Conservation (phyloP, 1,139 yeast genomes). For the Geotrichum siamense region DNA sequence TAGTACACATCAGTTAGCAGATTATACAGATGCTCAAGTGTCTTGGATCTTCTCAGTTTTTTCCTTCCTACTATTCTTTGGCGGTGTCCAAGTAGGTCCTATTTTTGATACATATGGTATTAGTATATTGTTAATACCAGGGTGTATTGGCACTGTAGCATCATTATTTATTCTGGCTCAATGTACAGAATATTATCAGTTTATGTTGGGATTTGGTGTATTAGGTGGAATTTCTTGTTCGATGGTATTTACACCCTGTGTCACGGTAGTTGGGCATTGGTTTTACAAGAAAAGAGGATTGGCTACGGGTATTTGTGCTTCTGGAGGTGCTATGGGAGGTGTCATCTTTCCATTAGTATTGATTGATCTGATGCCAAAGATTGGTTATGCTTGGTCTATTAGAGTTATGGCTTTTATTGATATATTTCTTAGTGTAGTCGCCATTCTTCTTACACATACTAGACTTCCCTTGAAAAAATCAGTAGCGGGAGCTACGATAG, state of each 20-base stretch:
- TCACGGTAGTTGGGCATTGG: conserved; percentile 59
- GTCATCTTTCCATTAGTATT: conserved; percentile 51
- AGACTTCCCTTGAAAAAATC: conserved; percentile 30
- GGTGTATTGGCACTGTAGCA: conserved; percentile 41
- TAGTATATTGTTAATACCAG: conserved; percentile 34
- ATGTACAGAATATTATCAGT: conserved; percentile 48
- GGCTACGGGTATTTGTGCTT: conserved; percentile 51
- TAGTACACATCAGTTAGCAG: conserved; percentile 42
- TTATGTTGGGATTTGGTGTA: conserved; percentile 51
- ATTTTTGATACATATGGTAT: conserved; percentile 44
- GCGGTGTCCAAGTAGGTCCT: conserved; percentile 57
- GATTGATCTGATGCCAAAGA: conserved; percentile 39
- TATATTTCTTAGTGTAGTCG: conserved; percentile 35
- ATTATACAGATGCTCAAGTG: conserved; percentile 40
- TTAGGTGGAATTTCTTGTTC: conserved; percentile 53
- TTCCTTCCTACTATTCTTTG: conserved; percentile 49
- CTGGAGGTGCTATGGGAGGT: conserved; percentile 61
- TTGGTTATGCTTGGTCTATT: conserved; percentile 59
- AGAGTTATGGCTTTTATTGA: conserved; percentile 47
- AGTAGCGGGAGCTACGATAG: conserved; percentile 30
- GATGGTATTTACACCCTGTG: conserved; percentile 50
- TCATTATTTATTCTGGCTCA: conserved; percentile 51
- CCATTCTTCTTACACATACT: conserved; percentile 42
- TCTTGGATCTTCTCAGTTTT: conserved; percentile 62
- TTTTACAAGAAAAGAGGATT: conserved; percentile 48